Evolutionary conservation across 169 alveolate species (phyloP), one percentile per base, ranked within the genome.

Genomic region (Plasmodium billcollinsi): DNA sequence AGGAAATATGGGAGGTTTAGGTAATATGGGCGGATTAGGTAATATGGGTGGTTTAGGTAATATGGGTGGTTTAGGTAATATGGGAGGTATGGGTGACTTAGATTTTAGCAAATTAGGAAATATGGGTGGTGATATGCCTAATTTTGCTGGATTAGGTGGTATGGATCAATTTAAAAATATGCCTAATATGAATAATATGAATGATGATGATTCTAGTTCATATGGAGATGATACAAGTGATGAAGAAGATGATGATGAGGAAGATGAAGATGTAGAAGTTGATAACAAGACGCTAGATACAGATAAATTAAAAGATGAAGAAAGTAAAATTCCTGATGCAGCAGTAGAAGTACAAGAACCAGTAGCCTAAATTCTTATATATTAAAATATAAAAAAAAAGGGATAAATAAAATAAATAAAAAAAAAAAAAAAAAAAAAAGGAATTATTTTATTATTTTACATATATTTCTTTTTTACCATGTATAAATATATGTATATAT

Each of bases 11-110:
- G 93, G 89, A 26, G 90, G 73, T 47, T 62, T 80, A 88, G 93
- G 80, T 1, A 94, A 88, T 67, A 94, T 94, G 96, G 73, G 89
- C 11, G 76, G 91, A 69, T 93, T 93, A 69, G 95, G 94, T 9
- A 78, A 83, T 9, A 88, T 73, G 88, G 93, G 83, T 11, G 90
- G 88, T 20, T 50, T 67, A 70, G 80, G 76, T 15, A 78, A 88
- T 24, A 70, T 88, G 85, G 67, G 83, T 73, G 95, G 94, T 39
- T 88, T 94, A 89, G 96, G 95, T 6, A 94, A 92, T 14, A 73
- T 91, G 91, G 93, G 89, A 18, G 90, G 73, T 47, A 71, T 80
- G 91, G 93, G 80, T 20, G 89, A 78, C 52, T n/a, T 78, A 24
- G 89, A 78, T 66, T 78, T 78, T 21, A 78, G 89, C 54, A 78